Evolutionary conservation across 225 moss, liverwort and hornwort species (phyloP).

Genomic region (Bryum argenteum): DNA sequence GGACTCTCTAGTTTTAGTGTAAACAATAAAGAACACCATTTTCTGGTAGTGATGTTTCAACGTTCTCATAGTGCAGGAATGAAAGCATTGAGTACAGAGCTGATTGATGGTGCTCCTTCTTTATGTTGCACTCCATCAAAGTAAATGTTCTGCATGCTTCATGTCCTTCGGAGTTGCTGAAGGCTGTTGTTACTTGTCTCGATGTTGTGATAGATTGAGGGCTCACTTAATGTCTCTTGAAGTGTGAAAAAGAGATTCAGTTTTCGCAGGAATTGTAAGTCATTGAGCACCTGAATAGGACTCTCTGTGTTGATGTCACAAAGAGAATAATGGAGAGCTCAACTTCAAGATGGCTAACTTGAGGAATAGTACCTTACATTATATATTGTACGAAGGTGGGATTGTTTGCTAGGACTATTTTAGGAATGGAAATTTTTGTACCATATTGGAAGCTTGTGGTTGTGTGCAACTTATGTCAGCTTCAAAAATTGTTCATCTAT

Average conservation of each 20-base stretch:
- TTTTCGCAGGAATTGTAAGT: background rate
- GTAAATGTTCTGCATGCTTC: background rate
- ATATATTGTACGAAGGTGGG: background rate
- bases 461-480: too few relatives aligned
- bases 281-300: background rate
- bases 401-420: too few relatives aligned
- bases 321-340: background rate
- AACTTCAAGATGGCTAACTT: background rate
- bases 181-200: background rate
- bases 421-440: too few relatives aligned
- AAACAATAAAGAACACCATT: too few relatives aligned
- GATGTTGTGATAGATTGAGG: background rate
- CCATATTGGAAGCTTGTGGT: too few relatives aligned
- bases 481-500: too few relatives aligned
- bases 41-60: too few relatives aligned
- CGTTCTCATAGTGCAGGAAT: too few relatives aligned
- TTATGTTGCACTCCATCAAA: background rate
- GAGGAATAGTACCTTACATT: background rate
- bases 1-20: too few relatives aligned
- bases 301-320: background rate
- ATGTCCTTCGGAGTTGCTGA: background rate
- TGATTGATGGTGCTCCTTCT: background rate
- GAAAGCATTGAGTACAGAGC: too few relatives aligned
- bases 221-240: background rate
- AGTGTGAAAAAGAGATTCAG: background rate